Conservation (phyloP, 805 yeast genomes). For the Ogataea salicorniae region DNA sequence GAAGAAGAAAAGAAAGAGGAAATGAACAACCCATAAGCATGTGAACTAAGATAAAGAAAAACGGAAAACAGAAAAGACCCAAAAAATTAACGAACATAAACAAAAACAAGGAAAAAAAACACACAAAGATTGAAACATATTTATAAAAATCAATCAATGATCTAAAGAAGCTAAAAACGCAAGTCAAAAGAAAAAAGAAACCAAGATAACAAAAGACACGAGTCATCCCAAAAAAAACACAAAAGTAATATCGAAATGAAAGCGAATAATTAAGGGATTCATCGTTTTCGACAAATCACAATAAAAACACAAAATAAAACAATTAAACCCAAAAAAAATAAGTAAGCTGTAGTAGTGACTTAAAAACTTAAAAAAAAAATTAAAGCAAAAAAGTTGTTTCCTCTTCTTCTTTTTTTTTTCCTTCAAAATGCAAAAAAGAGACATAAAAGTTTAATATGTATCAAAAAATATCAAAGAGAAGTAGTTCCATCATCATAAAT, state of each 20-base stretch:
- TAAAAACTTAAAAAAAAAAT: no score
- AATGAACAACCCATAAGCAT: neutral
- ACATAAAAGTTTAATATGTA: neutral
- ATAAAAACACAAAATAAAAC: no score
- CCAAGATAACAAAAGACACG: neutral
- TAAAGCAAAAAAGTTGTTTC: no score
- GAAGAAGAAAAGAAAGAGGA: no score
- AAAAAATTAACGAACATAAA: neutral
- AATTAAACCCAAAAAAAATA: no score
- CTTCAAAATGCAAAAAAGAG: neutral
- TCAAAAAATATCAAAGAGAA: neutral
- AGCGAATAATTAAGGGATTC: neutral
- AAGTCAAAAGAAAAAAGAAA: neutral
- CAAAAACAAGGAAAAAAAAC: neutral
- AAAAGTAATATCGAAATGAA: neutral
- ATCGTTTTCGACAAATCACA: no score
- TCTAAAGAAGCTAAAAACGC: neutral
- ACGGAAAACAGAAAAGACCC: neutral
- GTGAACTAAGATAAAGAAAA: neutral
- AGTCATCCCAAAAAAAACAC: neutral
- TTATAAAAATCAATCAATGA: neutral
- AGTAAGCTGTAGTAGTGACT: no score
- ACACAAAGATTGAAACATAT: slow-evolving; percentile 1
- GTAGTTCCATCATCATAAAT: slow-evolving; percentile 49
- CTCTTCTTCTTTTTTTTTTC: neutral